A percentile compares a stretch with the other conserved stretches of the same genome.
Evolutionary conservation across 2,329 filamentous ascomycete genomes (phyloP).

Genomic region (Cytospora piceae): DNA sequence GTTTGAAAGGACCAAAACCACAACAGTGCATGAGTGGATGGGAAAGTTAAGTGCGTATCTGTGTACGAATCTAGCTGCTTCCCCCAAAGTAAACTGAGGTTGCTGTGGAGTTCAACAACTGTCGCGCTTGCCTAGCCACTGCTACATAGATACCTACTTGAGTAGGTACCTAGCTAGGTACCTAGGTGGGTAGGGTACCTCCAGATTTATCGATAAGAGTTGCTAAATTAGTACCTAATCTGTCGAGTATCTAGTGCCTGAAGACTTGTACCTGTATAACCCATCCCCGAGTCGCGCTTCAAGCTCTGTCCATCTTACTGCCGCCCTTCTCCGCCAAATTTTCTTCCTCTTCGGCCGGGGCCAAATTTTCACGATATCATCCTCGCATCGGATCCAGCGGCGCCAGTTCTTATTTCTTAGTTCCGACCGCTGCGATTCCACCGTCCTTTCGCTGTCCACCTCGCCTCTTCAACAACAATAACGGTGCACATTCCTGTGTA

Average conservation of each 20-base stretch:
- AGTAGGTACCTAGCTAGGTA: not conserved
- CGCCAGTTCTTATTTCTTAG: not conserved
- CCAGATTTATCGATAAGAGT: not conserved
- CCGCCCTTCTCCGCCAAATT: conserved; percentile 26
- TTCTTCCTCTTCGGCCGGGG: conserved; percentile 13
- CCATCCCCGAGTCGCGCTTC: not conserved
- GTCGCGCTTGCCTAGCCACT: too few species aligned
- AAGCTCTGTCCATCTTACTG: conserved; percentile 2
- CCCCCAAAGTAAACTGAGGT: not conserved
- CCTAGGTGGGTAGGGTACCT: not conserved
- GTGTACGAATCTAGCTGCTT: not conserved
- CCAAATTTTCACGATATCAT: conserved; percentile 21
- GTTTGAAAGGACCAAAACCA: too few species aligned
- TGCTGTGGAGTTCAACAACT: not conserved
- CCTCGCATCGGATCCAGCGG: not conserved
- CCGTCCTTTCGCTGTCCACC: not conserved
- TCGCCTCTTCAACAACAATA: not conserved
- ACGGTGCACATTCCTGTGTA: not conserved
- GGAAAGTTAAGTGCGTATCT: not conserved
- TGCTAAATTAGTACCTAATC: not conserved
- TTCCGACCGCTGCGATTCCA: not conserved
- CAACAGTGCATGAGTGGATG: too few species aligned
- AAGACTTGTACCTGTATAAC: not conserved
- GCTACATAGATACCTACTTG: too few species aligned
- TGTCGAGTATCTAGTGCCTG: not conserved